Evolutionary conservation across 75 land plant genomes (phyloP), one percentile per base, ranked within the genome.

Genomic region (Pinus tabuliformis): DNA sequence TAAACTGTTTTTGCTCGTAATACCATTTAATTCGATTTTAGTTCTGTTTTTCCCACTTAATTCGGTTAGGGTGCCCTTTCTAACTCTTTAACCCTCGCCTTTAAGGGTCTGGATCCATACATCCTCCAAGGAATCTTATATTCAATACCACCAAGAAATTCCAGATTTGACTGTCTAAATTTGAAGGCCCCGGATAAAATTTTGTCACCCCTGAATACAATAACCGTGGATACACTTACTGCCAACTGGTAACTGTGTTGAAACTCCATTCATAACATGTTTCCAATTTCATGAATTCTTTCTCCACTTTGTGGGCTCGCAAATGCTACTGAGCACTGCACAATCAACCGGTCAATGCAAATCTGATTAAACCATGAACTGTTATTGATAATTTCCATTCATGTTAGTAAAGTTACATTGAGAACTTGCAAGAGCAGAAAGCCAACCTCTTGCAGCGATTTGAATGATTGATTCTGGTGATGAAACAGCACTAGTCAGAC

Each of bases 391-490:
- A 4, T 13, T 12, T 62, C 24, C 11, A 28, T 62, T 62, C 70
- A 64, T 64, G 36, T 64, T 28, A 64, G 17, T 15, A 42, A 64
- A 64, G 70, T 3, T 15, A 4, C 33, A 15, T 36, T 16, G 42
- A 33, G 33, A 2, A 28, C 45, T 36, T 18, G 49, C 5, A 6
- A 36, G 45, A 26, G 13, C 28, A 28, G 3, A 14, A 64, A 16
- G 33, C 70, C 39, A 6, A 64, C 70, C 70, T 39, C 70, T 64
- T 64, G 42, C 70, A 36, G 70, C 70, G 17, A 36, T 39, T 64
- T 64, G 70, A 4, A 64, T 33, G 16, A 64, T 36, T 64, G 70
- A 30, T 42, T 42, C 49, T 28, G 18, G 42, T 64, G 70, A 20
- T 3, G 70, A 36, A 64, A 64, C 70, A 36, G 18, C 6, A 17